phyloP scores from a whole-genome alignment of 164 flowering plant genomes.

The Vitis riparia region DNA sequence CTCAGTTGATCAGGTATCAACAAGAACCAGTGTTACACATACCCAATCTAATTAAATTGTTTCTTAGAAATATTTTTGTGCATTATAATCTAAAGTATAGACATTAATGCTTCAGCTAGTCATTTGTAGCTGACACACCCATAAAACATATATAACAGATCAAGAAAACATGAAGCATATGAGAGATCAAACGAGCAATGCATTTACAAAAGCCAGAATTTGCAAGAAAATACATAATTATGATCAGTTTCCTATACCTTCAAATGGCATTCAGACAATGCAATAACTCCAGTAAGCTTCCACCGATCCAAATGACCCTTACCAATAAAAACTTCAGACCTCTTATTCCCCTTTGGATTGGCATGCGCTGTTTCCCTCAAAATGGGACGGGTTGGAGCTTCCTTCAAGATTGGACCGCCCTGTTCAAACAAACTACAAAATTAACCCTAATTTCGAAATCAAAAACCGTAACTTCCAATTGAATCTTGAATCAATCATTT shows the following conservation, averaged over 20 bases:
- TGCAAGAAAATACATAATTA: background rate
- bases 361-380: slow-evolving; percentile 24
- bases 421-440: slow-evolving; percentile 20
- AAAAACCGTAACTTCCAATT: background rate
- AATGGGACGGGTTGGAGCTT: slow-evolving; percentile 29
- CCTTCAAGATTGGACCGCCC: slow-evolving; percentile 75
- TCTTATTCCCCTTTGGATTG: slow-evolving; percentile 7
- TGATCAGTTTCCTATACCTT: slow-evolving; percentile 40
- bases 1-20: no score
- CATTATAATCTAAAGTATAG: no score
- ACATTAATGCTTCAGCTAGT: no score
- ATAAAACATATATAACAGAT: no score
- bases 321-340: slow-evolving; percentile 23
- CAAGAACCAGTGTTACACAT: no score
- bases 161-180: no score
- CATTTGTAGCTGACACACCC: no score
- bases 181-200: no score
- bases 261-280: slow-evolving; percentile 53
- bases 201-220: background rate
- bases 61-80: no score
- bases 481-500: background rate
- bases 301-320: slow-evolving; percentile 59
- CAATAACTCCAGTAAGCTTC: slow-evolving; percentile 75
- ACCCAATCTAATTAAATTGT: no score
- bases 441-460: background rate